Percentiles rank a stretch among this genome's conserved stretches.
phyloP scores from a whole-genome alignment of 495 filamentous ascomycete species.

The Apodospora peruviana region DNA sequence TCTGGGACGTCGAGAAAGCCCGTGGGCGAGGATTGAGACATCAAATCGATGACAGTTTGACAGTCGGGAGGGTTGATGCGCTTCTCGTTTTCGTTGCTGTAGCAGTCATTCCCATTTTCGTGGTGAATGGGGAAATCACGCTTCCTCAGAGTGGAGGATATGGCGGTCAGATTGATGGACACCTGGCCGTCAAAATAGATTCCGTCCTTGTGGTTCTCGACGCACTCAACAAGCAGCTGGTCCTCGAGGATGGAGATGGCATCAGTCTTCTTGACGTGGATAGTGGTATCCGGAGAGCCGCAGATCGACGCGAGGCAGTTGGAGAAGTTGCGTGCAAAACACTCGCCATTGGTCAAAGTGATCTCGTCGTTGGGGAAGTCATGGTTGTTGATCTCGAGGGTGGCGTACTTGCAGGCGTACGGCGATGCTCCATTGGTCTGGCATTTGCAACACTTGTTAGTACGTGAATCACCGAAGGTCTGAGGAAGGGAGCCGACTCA shows the following conservation, averaged over 20 bases:
- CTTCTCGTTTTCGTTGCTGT: no score
- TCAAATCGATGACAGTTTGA: no score
- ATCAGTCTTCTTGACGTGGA: background rate
- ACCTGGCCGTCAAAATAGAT: background rate
- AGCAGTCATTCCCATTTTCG: no score
- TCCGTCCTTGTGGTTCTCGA: background rate
- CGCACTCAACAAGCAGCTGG: background rate
- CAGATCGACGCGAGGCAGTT: background rate
- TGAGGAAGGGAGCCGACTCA: no score
- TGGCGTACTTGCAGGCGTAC: background rate
- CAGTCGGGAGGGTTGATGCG: no score
- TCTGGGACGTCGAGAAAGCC: no score
- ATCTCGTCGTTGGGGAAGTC: background rate
- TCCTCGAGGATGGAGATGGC: background rate
- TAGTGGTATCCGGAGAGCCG: background rate
- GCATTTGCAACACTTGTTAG: background rate
- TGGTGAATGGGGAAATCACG: no score
- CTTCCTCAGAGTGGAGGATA: background rate
- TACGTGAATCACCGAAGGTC: no score
- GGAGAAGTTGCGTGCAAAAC: background rate
- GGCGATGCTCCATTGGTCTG: background rate
- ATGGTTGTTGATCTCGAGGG: background rate
- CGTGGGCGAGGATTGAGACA: no score
- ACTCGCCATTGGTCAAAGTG: background rate
- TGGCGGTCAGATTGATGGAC: background rate